phyloP scores from a whole-genome alignment of 2,329 filamentous ascomycete genomes.

The Talaromyces sp. region DNA sequence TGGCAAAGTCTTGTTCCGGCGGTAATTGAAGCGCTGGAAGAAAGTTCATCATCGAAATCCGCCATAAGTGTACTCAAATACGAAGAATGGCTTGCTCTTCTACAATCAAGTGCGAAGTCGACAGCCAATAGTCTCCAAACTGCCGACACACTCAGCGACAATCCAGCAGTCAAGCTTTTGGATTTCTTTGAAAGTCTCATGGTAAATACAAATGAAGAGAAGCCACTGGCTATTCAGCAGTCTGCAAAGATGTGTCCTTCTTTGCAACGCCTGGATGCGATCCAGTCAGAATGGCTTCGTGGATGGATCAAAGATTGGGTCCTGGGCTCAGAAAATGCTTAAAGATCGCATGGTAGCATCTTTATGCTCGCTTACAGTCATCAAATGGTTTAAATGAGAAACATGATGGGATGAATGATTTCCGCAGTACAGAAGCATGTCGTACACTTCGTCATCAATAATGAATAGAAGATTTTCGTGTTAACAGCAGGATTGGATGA shows the following conservation, averaged over 20 bases:
- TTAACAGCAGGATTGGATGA: neutral
- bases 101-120: neutral
- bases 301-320: slow-evolving; percentile 15
- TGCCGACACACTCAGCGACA: neutral
- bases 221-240: neutral
- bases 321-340: neutral
- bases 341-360: neutral
- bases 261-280: neutral
- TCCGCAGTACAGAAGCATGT: neutral
- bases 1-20: slow-evolving; percentile 11
- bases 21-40: neutral
- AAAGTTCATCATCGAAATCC: neutral
- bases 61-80: slow-evolving; percentile 1
- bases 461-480: neutral
- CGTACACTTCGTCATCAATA: neutral
- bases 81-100: slow-evolving; percentile 3
- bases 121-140: neutral
- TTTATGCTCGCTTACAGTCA: neutral
- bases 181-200: slow-evolving; percentile 7
- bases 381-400: neutral
- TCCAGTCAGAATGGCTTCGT: slow-evolving; percentile 2
- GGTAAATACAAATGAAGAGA: neutral
- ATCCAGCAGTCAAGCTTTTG: slow-evolving; percentile 10
- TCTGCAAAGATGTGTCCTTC: neutral
- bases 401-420: neutral